These are phyloP conservation scores for Pelargonium myrrhifolium DNA, from an alignment of 441 rosid species.

Conservation along the genomic window DNA sequence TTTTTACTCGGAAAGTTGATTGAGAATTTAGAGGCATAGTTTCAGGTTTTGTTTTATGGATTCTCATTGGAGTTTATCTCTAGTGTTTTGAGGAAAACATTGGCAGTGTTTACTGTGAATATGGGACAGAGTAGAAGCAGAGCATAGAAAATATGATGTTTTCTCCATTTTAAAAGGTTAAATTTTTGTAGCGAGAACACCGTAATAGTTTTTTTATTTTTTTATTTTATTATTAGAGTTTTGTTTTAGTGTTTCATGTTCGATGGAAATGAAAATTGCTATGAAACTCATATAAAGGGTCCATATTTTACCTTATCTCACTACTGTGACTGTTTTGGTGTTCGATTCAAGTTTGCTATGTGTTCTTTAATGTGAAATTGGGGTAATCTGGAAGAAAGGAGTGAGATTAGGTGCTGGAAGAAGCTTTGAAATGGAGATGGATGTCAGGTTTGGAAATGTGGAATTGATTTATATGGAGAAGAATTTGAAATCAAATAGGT, in stretches of 20 bases:
- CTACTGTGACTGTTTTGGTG: background rate
- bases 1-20: background rate
- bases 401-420: background rate
- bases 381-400: background rate
- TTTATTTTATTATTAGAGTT: background rate
- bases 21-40: background rate
- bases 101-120: background rate
- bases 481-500: background rate
- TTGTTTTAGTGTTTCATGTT: background rate
- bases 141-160: background rate
- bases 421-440: background rate
- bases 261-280: background rate
- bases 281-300: background rate
- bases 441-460: background rate
- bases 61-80: background rate
- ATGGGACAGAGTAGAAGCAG: background rate
- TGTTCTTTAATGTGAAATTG: background rate
- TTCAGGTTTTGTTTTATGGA: background rate
- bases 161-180: background rate
- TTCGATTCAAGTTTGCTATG: background rate
- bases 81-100: background rate
- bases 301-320: background rate
- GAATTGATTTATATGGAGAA: background rate
- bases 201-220: too few species aligned
- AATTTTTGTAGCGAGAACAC: background rate